Base-by-base conservation (phyloP, 768 basidiomycete species). In the Pleurotus citrinopileatus region DNA sequence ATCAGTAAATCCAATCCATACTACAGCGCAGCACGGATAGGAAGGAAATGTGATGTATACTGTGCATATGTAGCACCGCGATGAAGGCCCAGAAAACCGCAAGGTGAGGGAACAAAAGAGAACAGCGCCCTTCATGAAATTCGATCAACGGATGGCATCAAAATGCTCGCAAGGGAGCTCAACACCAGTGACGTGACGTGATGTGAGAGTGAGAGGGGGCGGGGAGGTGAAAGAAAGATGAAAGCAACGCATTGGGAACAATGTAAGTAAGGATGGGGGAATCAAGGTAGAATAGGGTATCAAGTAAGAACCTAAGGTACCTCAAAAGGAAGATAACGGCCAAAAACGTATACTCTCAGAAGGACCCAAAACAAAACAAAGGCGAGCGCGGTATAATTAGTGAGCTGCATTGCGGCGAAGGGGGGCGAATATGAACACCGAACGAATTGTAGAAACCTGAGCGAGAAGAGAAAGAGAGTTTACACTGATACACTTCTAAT, bases 401-500 rank as follows among this genome's bases (percentile, higher is more conserved):
- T n/a, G 29, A 22, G 32, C 32, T 51, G n/a, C 22, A 51, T 37
- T 51, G 34, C 48, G 5, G 32, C n/a, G n/a, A n/a, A n/a, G 34
- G 27, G 3, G 48, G 48, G 8, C n/a, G 32, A 23, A 37, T 37
- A 51, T 51, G 29, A 15, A 51, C 32, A 51, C 20, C 15, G 29
- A 51, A 51, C 48, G 48, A n/a, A 37, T 23, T 22, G 48, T 51
- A 37, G 34, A 17, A 37, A n/a, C 15, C 25, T 47, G 32, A 25
- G 34, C 10, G 15, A 15, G 20, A 29, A 15, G 38, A 19, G 38
- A 7, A 19, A 40, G 19, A 36, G 27, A 37, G 13, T n/a, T 36
- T 38, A 51, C 48, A 38, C 48, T 51, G 48, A 38, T 51, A 51
- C 48, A 51, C 12, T 40, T 40, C 38, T 19, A 40, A 40, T 19